These are phyloP conservation scores for Penicillium sp. DNA, from an alignment of 2,329 filamentous ascomycete species.

Conservation along the genomic window DNA sequence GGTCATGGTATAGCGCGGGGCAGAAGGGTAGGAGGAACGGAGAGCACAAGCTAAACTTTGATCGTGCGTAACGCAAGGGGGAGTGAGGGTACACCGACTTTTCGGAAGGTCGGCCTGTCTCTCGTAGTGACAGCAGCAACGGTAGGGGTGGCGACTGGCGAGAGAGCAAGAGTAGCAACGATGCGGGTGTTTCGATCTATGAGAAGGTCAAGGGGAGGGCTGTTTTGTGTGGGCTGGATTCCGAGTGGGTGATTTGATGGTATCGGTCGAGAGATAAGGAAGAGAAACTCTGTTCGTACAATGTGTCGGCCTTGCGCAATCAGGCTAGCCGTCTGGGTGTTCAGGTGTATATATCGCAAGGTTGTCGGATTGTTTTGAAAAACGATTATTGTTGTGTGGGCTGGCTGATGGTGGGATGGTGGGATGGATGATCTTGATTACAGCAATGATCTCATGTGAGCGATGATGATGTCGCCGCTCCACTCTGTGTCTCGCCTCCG, in stretches of 20 bases:
- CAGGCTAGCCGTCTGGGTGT: neutral
- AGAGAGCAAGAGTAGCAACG: neutral
- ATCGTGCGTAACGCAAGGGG: slow-evolving; percentile 24
- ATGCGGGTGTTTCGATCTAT: neutral
- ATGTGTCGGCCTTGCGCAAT: slow-evolving; percentile 11
- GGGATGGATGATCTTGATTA: slow-evolving; percentile 9
- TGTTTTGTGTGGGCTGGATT: neutral
- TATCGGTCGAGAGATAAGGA: slow-evolving; percentile 3
- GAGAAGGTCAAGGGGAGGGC: neutral
- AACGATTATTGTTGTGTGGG: slow-evolving; percentile 5
- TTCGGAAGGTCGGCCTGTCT: neutral
- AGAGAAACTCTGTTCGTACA: slow-evolving; percentile 6
- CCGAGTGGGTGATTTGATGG: neutral
- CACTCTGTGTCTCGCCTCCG: slow-evolving; percentile 20
- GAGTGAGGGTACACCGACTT: slow-evolving; percentile 25
- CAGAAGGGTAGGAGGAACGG: slow-evolving; percentile 6
- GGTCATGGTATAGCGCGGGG: slow-evolving; percentile 37
- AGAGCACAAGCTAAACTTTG: slow-evolving; percentile 14
- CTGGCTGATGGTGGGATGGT: slow-evolving; percentile 12
- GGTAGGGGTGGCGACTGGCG: neutral
- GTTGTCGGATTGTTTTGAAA: slow-evolving; percentile 1
- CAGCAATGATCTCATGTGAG: slow-evolving; percentile 25
- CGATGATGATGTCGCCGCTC: slow-evolving; percentile 32
- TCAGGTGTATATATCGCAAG: neutral
- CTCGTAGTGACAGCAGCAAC: neutral